A percentile compares a stretch with the other conserved stretches of the same genome.
These are phyloP conservation scores for Stereum hirsutum DNA, from an alignment of 1,284 basidiomycete species.

Conservation along the genomic window DNA sequence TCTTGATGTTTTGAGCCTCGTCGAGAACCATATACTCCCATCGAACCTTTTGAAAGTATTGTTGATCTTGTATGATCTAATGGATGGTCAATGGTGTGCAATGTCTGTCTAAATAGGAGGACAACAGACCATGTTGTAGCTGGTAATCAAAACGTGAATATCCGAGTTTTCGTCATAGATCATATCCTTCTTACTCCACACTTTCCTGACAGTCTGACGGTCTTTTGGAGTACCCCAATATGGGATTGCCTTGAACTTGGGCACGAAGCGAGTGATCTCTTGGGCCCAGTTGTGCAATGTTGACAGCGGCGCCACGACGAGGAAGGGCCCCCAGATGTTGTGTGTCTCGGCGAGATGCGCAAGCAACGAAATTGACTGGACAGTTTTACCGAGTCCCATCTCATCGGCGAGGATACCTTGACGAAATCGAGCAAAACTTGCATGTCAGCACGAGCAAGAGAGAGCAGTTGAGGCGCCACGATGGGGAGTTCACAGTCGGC, in stretches of 20 bases:
- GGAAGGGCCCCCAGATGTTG: slow-evolving; percentile 99
- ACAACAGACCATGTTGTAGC: slow-evolving; percentile 81
- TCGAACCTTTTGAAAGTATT: slow-evolving; percentile 96
- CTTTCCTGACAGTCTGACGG: slow-evolving; percentile 88
- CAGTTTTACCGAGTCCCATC: slow-evolving; percentile 98
- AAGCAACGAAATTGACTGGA: slow-evolving; percentile 96
- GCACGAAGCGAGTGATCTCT: slow-evolving; percentile 94
- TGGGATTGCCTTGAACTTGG: slow-evolving; percentile 87
- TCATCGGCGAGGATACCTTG: slow-evolving; percentile 97
- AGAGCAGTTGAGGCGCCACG: too few species aligned
- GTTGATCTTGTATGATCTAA: slow-evolving; percentile 92
- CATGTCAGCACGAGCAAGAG: too few species aligned
- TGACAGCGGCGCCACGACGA: slow-evolving; percentile 98
- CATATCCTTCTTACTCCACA: slow-evolving; percentile 98
- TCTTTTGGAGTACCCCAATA: slow-evolving; percentile 99
- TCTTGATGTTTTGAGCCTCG: slow-evolving; percentile 99
- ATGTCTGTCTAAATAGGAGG: not conserved
- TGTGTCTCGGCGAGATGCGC: slow-evolving; percentile 97
- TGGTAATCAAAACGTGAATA: slow-evolving; percentile 96
- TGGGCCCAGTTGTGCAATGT: slow-evolving; percentile 99
- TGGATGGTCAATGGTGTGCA: slow-evolving; percentile 2
- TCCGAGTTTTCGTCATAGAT: slow-evolving; percentile 94
- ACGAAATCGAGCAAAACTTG: too few species aligned
- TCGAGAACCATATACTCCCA: slow-evolving; percentile 99
- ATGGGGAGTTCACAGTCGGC: too few species aligned